Base-by-base conservation (phyloP, 2,329 filamentous ascomycete species). In the Macroventuria anomochaeta region DNA sequence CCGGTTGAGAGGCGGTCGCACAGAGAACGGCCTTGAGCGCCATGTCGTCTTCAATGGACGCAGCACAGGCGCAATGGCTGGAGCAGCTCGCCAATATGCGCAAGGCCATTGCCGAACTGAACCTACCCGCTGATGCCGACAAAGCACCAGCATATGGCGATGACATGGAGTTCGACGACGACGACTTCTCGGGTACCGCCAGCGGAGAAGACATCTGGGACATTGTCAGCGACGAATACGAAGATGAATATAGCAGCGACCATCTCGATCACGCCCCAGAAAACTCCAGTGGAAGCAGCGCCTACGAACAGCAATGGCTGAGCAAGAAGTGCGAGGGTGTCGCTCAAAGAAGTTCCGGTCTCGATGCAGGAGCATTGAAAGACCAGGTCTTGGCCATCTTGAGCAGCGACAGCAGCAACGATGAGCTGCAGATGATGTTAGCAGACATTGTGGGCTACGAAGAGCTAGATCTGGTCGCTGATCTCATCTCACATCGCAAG, bases 391-490 rank as follows among this genome's bases (percentile, higher is more conserved):
- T 86, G 32, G 88, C 90, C 5, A 81, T 93, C 3, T 75, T 99
- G 29, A 83, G 82, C 7, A 90, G 91, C 4, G 83, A 86, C 62
- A 84, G 80, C 65, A 78, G 77, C 47, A 64, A 96, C 53, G 90
- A 96, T 53, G 91, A 96, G 74, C 79, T 97, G n/a, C 93, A 97
- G 73, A 93, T 92, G 69, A 86, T 88, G 33, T 81, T 99, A 29
- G 91, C 90, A 0, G 95, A 99, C 65, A 85, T 97, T 36, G 81
- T 99, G 55, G 95, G 96, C 0, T 97, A 93, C 67, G 92, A 95
- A 64, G 91, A 97, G 68, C 80, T 99, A 15, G 93, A 99, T 61
- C 87, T 99, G 65, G 88, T 97, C 46, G 93, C 93, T 58, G 91
- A 97, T 58, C 79, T 97, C n/a, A 88, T 97, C 46, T 83, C 86